Percentiles rank a stretch among this genome's conserved stretches.
phyloP scores from a whole-genome alignment of 2,329 filamentous ascomycete species.

The Ceratocystis diversiconidia region DNA sequence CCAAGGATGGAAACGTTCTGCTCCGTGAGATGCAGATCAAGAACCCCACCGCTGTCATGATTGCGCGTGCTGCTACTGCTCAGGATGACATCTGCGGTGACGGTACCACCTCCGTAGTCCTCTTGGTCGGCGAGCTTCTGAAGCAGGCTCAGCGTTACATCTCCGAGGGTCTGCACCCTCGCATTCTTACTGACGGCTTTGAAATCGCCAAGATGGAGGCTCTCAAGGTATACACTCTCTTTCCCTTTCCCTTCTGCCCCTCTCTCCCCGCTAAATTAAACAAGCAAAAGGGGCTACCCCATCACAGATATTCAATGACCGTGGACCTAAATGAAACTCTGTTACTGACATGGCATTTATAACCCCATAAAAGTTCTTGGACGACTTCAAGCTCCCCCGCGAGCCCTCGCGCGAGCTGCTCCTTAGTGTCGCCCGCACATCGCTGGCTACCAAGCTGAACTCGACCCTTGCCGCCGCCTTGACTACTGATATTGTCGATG shows the following conservation, averaged over 20 bases:
- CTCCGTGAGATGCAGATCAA: slow-evolving; percentile 81
- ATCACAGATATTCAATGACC: slow-evolving; percentile 12
- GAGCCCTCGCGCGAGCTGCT: slow-evolving; percentile 89
- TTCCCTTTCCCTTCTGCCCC: no score
- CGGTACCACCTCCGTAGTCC: slow-evolving; percentile 89
- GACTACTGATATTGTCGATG: slow-evolving; percentile 89
- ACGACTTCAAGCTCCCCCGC: slow-evolving; percentile 77
- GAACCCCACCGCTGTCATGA: slow-evolving; percentile 89
- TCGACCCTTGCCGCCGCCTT: slow-evolving; percentile 75
- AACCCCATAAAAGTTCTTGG: slow-evolving; percentile 56
- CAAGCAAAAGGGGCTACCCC: no score
- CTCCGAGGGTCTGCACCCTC: slow-evolving; percentile 86
- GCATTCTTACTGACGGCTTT: slow-evolving; percentile 94
- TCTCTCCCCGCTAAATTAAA: no score
- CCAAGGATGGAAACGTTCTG: slow-evolving; percentile 91
- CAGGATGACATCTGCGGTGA: slow-evolving; percentile 98
- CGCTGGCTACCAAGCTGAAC: slow-evolving; percentile 90
- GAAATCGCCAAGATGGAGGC: slow-evolving; percentile 91
- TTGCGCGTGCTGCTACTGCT: slow-evolving; percentile 73
- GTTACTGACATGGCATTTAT: slow-evolving; percentile 16
- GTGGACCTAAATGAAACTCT: not conserved
- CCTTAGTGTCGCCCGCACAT: slow-evolving; percentile 83
- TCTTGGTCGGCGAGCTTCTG: slow-evolving; percentile 88
- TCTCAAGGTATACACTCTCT: slow-evolving; percentile 50
- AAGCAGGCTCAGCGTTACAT: slow-evolving; percentile 98